Evolutionary conservation across 2,329 filamentous ascomycete genomes (phyloP), one percentile per base, ranked within the genome.

Genomic region (Penicillium sp.): DNA sequence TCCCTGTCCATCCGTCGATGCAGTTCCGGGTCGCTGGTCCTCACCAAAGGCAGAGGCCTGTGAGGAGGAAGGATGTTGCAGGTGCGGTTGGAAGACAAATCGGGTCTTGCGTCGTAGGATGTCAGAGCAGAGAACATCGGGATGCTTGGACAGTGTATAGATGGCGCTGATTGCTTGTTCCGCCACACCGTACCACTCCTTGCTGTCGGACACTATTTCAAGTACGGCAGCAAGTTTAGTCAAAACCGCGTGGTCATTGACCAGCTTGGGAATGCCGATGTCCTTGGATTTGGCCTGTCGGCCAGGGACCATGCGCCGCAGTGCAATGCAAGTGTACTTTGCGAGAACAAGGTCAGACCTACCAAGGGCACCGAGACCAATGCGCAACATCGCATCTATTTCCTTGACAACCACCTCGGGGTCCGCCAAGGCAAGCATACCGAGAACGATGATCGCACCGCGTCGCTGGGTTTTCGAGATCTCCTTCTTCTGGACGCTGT

Each of bases 141-240:
- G 93, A 66, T 97, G 91, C 67, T 93, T 95, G 1, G 93, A 90
- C 13, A 98, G 78, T 25, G 89, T 84, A 63, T 98, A 98, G 43
- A 98, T 96, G 42, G 93, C 93, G 58, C 88, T 88, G 66, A 98
- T 89, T 7, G 93, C 92, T 72, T 98, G 93, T 67, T 98, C 95
- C 18, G 93, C 91, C 38, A 97, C 85, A 3, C 93, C 93, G 61
- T 75, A 91, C 88, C 93, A 98, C 67, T 98, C 93, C 66, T 95
- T 93, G 73, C 86, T 95, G 51, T 95, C 86, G 0, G 89, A 92
- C 5, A 84, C 80, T 4, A 96, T 83, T 57, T 96, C 89, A 15
- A 87, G 84, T 62, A 97, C 91, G 18, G 87, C 84, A 8, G 89
- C 89, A 7, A 98, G 78, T 61, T 87, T 87, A 3, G 79, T 76